Conservation (phyloP, 257 asterid species). For the Agastache rugosa region DNA sequence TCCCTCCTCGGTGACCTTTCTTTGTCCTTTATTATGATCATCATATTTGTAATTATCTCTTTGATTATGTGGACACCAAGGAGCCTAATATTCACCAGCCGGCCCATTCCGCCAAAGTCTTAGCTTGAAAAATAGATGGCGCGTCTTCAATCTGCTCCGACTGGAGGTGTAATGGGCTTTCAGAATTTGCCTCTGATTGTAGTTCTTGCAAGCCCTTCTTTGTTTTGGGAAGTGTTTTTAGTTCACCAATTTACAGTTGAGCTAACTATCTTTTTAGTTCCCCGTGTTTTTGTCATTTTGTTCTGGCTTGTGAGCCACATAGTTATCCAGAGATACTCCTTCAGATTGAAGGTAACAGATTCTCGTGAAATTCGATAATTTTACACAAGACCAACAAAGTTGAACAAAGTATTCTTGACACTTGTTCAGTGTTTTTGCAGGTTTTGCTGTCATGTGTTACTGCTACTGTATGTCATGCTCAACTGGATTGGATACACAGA, state of each 20-base stretch:
- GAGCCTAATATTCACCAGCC: slow-evolving; percentile 9
- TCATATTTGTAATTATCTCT: neutral
- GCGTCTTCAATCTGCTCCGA: neutral
- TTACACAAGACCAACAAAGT: neutral
- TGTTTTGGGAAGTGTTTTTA: neutral
- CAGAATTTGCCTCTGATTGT: neutral
- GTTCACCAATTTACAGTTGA: neutral
- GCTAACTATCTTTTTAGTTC: slow-evolving; percentile 1
- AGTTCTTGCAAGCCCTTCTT: neutral
- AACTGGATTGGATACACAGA: neutral
- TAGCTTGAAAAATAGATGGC: neutral
- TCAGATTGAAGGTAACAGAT: slow-evolving; percentile 9
- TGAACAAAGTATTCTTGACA: slow-evolving; percentile 5
- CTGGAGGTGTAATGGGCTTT: slow-evolving; percentile 16
- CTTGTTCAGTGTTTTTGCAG: slow-evolving; percentile 19
- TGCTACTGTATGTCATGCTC: slow-evolving; percentile 16
- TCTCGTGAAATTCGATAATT: neutral
- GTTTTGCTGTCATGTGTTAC: slow-evolving; percentile 4
- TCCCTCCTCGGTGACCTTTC: neutral
- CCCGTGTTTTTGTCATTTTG: slow-evolving; percentile 3
- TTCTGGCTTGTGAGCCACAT: neutral
- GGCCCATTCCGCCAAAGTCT: neutral
- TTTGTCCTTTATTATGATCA: neutral
- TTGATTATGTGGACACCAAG: neutral
- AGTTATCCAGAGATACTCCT: neutral